A percentile compares a stretch with the other conserved stretches of the same genome.
Evolutionary conservation across 2,329 filamentous ascomycete genomes (phyloP).

Genomic region (Nigrograna mackinnonii): DNA sequence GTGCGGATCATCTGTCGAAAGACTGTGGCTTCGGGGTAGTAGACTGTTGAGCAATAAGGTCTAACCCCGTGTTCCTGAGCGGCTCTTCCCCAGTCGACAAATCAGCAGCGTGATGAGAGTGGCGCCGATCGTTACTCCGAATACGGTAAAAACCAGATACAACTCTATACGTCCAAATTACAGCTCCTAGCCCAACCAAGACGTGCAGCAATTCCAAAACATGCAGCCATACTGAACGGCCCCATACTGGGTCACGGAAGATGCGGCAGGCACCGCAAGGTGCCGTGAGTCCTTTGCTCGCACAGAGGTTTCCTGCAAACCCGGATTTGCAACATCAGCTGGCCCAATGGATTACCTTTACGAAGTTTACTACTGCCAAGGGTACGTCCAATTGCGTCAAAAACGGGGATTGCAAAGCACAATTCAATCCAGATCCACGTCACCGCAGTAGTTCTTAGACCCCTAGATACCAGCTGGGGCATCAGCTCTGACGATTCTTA

Average conservation of each 20-base stretch:
- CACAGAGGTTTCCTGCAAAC: constrained; percentile 8
- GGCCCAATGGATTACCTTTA: constrained; percentile 12
- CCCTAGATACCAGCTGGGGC: constrained; percentile 3
- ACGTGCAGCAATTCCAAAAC: constrained; percentile 6
- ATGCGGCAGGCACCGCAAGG: constrained; percentile 10
- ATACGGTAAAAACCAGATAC: constrained; percentile 26
- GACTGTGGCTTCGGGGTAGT: constrained; percentile 8
- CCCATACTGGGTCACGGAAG: constrained; percentile 13
- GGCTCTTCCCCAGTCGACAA: constrained; percentile 15
- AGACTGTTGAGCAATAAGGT: constrained; percentile 25
- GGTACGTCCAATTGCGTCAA: constrained; percentile 10
- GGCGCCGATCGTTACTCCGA: constrained; percentile 26
- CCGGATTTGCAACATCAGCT: constrained; percentile 8
- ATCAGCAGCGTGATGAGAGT: constrained; percentile 20
- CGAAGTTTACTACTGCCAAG: constrained; percentile 8
- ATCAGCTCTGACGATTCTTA: constrained; percentile 1
- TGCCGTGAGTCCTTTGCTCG: constrained; percentile 8
- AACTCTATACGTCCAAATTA: constrained; percentile 20
- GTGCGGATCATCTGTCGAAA: constrained; percentile 9
- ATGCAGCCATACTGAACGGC: constrained; percentile 5
- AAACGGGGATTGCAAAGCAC: constrained; percentile 11
- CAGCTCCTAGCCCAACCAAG: constrained; percentile 10
- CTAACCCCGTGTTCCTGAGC: constrained; percentile 21
- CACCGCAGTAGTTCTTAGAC: constrained; percentile 6
- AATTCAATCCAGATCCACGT: constrained; percentile 9